These are phyloP conservation scores for Chiua virens DNA, from an alignment of 768 basidiomycete species.

Conservation along the genomic window DNA sequence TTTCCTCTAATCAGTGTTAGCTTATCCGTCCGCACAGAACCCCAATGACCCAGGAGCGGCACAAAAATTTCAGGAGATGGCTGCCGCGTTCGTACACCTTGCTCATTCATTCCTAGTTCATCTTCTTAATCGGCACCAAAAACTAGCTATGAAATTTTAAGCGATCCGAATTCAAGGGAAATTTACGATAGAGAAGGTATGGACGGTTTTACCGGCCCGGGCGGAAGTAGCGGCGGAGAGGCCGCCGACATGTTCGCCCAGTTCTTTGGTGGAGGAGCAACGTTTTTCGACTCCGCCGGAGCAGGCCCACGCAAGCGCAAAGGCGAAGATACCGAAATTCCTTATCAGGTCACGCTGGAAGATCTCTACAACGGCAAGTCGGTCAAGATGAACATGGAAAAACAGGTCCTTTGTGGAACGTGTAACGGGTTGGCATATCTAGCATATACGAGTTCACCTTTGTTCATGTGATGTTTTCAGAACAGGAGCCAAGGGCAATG, in stretches of 20 bases:
- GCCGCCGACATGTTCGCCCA: conserved; percentile 72
- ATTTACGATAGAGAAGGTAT: conserved; percentile 75
- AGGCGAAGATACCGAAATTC: conserved; percentile 72
- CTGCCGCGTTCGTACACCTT: conserved; percentile 65
- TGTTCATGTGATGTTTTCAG: conserved; percentile 38
- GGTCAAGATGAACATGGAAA: conserved; percentile 87
- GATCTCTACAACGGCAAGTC: conserved; percentile 91
- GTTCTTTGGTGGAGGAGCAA: conserved; percentile 59
- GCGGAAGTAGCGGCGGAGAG: conserved; percentile 47
- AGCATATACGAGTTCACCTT: not conserved
- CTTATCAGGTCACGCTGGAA: conserved; percentile 85
- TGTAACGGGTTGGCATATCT: conserved; percentile 70
- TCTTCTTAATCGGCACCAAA: conserved; percentile 9
- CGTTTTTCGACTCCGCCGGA: conserved; percentile 69
- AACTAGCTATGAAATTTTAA: conserved; percentile 78
- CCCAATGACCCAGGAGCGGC: conserved; percentile 84
- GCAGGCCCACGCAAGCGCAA: conserved; percentile 47
- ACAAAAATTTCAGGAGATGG: conserved; percentile 86
- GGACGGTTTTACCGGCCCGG: conserved; percentile 57
- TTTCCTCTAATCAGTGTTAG: not conserved
- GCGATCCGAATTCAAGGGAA: conserved; percentile 64
- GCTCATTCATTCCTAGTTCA: not conserved
- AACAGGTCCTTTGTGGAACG: conserved; percentile 70
- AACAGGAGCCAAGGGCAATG: conserved; percentile 76
- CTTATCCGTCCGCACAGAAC: conserved; percentile 49